Evolutionary conservation across 208 protist genomes (phyloP).

Genomic region (Entamoeba dispar): DNA sequence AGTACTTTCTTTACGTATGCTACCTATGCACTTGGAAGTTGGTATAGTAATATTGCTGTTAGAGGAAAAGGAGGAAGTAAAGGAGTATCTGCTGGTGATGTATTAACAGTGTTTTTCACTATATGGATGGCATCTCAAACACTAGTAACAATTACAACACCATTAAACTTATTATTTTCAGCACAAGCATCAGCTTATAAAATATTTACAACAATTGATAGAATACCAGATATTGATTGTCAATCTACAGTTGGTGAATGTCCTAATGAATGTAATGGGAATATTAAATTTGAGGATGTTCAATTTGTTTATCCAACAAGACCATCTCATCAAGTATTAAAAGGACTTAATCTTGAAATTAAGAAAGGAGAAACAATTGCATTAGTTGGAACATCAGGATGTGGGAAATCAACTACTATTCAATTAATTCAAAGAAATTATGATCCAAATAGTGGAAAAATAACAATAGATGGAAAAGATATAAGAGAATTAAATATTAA

Average conservation of each 20-base stretch:
- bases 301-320: not conserved
- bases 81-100: not conserved
- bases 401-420: constrained; percentile 64
- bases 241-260: not conserved
- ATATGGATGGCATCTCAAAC: not conserved
- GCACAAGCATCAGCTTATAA: not conserved
- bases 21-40: not conserved
- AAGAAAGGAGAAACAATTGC: constrained; percentile 50
- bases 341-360: not conserved
- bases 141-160: not conserved
- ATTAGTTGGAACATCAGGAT: constrained; percentile 66
- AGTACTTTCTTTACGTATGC: not conserved
- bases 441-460: constrained; percentile 50
- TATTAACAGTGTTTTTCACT: not conserved
- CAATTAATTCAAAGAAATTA: constrained; percentile 74
- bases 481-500: constrained; percentile 48
- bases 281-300: not conserved
- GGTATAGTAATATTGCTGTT: not conserved
- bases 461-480: constrained; percentile 68
- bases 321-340: not conserved
- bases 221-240: not conserved
- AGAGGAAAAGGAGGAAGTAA: not conserved
- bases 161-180: not conserved
- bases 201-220: not conserved
- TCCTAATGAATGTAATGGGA: not conserved